phyloP scores from a whole-genome alignment of 176 grass and related monocot genomes.

The Bromus sterilis region DNA sequence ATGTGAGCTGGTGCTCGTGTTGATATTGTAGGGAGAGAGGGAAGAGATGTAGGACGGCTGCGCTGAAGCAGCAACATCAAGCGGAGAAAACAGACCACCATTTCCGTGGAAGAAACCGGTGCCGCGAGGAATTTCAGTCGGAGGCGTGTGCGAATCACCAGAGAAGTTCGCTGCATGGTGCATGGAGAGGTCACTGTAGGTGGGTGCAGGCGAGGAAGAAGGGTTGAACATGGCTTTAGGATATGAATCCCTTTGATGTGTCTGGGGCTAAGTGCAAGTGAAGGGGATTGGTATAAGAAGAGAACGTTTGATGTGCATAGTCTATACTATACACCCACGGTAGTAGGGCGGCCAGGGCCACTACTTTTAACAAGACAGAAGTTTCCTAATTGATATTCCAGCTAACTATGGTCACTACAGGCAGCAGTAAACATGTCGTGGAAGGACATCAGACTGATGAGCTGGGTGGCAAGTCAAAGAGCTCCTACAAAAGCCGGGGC shows the following conservation, averaged over 20 bases:
- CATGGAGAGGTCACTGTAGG: conserved; percentile 24
- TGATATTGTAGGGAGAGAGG: conserved; percentile 24
- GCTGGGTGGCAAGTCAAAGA: conserved; percentile 13
- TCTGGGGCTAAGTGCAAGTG: conserved; percentile 11
- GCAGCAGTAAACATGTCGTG: neutral
- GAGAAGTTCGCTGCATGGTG: conserved; percentile 32
- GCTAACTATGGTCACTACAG: conserved; percentile 13
- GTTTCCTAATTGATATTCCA: conserved; percentile 18
- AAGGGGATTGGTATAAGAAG: conserved; percentile 46
- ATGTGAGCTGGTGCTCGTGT: conserved; percentile 25
- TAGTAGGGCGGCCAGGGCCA: conserved; percentile 15
- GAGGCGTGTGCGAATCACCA: conserved; percentile 24
- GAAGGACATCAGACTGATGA: neutral
- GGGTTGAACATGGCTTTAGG: conserved; percentile 54
- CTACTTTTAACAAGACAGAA: conserved; percentile 11
- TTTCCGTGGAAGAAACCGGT: conserved; percentile 15
- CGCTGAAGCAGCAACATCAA: neutral
- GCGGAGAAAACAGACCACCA: neutral
- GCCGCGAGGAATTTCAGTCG: conserved; percentile 31
- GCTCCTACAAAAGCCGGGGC: neutral
- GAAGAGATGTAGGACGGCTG: conserved; percentile 30
- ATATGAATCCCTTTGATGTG: conserved; percentile 24
- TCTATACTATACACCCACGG: neutral
- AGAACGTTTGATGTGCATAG: neutral
- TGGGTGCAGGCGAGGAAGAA: conserved; percentile 21